These are phyloP conservation scores for Hapsidospora chrysogenum DNA, from an alignment of 495 filamentous ascomycete species.

Conservation along the genomic window DNA sequence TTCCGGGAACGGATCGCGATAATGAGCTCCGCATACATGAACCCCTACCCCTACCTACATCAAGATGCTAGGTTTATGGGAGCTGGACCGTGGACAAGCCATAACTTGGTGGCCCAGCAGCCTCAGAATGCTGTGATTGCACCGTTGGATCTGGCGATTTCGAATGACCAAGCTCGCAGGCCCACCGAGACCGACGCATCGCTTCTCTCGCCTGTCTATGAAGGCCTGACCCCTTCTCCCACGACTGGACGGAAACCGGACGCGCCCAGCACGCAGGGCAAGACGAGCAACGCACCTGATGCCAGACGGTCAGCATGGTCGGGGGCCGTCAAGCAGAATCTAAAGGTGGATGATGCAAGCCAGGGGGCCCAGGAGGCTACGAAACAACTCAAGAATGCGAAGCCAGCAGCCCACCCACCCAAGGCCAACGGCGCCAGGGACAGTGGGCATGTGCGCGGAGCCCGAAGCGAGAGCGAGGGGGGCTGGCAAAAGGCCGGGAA, in stretches of 20 bases:
- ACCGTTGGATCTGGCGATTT: conserved; percentile 27
- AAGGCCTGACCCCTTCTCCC: conserved; percentile 33
- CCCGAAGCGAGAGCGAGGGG: conserved; percentile 28
- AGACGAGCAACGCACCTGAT: too few relatives aligned
- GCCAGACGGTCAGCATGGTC: too few relatives aligned
- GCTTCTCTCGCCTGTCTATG: conserved; percentile 38
- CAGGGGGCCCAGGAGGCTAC: conserved; percentile 3
- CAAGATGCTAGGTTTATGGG: conserved; percentile 5
- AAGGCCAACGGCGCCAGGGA: conserved; percentile 20
- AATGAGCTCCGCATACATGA: conserved; percentile 6
- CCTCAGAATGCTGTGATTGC: conserved; percentile 22
- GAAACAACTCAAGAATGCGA: conserved; percentile 10
- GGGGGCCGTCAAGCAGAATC: background rate
- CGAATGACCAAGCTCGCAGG: conserved; percentile 7
- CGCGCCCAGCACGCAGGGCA: conserved; percentile 5
- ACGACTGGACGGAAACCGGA: conserved; percentile 22
- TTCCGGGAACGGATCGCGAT: conserved; percentile 15
- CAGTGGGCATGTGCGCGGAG: conserved; percentile 28
- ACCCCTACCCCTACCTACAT: background rate
- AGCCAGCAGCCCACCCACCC: conserved; percentile 12
- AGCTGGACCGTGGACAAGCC: conserved; percentile 7
- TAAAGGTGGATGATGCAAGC: background rate
- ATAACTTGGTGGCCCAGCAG: conserved; percentile 12
- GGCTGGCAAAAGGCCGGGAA: conserved; percentile 29
- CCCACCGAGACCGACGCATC: conserved; percentile 17